Conservation (phyloP, 1,284 basidiomycete genomes). For the Singerocomus rubriflavus region DNA sequence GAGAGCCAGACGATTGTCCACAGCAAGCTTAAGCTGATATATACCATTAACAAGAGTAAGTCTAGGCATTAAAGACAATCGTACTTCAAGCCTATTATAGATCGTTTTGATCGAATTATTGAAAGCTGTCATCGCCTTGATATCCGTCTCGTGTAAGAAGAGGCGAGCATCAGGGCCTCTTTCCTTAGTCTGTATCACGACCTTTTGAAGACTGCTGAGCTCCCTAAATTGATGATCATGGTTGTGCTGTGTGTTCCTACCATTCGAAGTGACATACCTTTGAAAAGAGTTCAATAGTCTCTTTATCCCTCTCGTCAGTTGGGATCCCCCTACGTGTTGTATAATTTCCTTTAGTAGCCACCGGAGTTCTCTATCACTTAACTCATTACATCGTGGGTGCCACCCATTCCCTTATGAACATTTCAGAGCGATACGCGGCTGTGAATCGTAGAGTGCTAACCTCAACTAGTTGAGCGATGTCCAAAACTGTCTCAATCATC, state of each 20-base stretch:
- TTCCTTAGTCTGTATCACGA: conserved; percentile 11
- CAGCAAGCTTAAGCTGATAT: conserved; percentile 2
- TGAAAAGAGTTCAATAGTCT: conserved; percentile 3
- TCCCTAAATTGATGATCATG: conserved; percentile 8
- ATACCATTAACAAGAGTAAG: not conserved
- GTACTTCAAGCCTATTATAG: conserved; percentile 15
- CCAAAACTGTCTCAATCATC: conserved; percentile 11
- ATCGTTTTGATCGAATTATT: conserved; percentile 11
- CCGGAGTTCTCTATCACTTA: conserved; percentile 15
- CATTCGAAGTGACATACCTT: conserved; percentile 1
- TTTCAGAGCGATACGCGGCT: not conserved
- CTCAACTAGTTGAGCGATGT: conserved; percentile 12
- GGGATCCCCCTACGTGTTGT: not conserved
- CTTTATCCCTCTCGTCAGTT: conserved; percentile 1
- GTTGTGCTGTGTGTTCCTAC: not conserved
- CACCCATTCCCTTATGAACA: conserved; percentile 10
- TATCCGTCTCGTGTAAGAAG: conserved; percentile 13
- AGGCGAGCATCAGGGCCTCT: conserved; percentile 9
- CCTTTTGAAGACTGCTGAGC: conserved; percentile 8
- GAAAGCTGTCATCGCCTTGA: conserved; percentile 11
- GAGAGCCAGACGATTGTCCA: conserved; percentile 11
- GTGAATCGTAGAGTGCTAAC: not conserved
- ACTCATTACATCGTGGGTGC: conserved; percentile 17
- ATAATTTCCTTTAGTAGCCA: conserved; percentile 19
- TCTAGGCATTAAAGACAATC: not conserved